Evolutionary conservation across 345 rosid genomes (phyloP), one percentile per base, ranked within the genome.

Genomic region (Corchorus capsularis): DNA sequence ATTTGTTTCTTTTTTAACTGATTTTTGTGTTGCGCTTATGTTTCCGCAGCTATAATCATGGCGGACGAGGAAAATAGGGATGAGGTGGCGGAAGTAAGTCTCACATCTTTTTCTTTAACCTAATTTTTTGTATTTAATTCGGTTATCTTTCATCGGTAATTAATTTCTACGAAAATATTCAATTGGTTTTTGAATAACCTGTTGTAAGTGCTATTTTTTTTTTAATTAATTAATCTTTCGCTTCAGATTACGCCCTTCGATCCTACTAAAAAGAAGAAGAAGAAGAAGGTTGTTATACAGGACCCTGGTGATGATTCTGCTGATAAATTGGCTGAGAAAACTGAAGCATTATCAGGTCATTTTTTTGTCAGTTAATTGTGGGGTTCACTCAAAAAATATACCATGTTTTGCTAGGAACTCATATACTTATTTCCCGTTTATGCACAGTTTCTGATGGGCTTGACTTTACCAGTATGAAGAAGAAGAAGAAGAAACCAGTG

Each of bases 401-500:
- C 55, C 9, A 2, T 45, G 47, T 71, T 72, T 73, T 74, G n/a
- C 8, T n/a, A 62, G 65, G 32, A 8, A 39, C 52, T 65, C 34
- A 46, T 17, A 43, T 8, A 27, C 27, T 52, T 10, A 2, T 9
- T 43, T 37, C 35, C 27, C 41, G 50, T 82, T 61, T 55, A 41
- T 20, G 59, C 83, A 72, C 88, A 96, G 99, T 82, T 50, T 82
- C 87, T 52, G 98, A 96, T 77, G 96, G 95, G n/a, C 80, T 87
- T 71, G 97, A 92, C 81, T 95, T 95, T 75, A 49, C 87, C 86
- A 96, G 98, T 63, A 54, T 92, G 86, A 95, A 95, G 82, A 95
- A 95, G 88, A 95, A 95, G 91, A 96, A 96, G 82, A 96, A 93
- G 92, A 95, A 93, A 78, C 93, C 86, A 0, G 99, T 93, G 73